Base-by-base conservation (phyloP, 805 yeast genomes). In the Lachancea sp. region DNA sequence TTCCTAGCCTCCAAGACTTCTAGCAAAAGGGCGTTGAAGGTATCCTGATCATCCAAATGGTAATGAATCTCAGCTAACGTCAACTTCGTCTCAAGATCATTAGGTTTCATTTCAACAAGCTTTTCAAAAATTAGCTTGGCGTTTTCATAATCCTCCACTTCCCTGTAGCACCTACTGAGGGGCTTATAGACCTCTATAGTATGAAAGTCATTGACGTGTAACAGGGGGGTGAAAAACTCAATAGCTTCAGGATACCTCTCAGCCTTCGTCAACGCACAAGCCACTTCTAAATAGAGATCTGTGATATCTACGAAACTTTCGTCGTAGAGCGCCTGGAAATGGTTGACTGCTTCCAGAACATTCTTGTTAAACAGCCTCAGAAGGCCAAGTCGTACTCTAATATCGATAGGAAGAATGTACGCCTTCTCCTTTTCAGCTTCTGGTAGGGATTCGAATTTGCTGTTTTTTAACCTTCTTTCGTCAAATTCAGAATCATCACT, bases 401-500 rank as follows among this genome's bases (percentile, higher is more conserved):
- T 85, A 67, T 91, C 98, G 38, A 90, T 79, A 1, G 98, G 98
- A 17, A 93, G 64, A 8, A 72, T 56, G 54, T 71, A 71, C 31
- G 65, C 51, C 45, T 68, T 62, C 3, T 65, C 60, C 45, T 74
- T 75, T 38, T 65, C 65, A 11, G 48, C 49, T 32, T 57, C 59
- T 1, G 72, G 54, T 20, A 77, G 51, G 1, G 70, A 62, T 42
- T 69, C 71, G 53, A 62, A 78, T 39, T 68, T 69, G 9, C 67
- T 62, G 52, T 72, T 71, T 36, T 72, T 74, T 31, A 67, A 63
- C 50, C 95, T 68, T 57, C 95, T 72, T 19, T 71, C 76, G 60
- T 91, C 97, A 65, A 83, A 91, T 63, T 91, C 98, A 0, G 85
- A 68, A 61, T 91, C 98, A 50, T 81, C 81, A 13, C 66, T 68